Percentiles rank a stretch among this genome's conserved stretches.
Evolutionary conservation across 2,329 filamentous ascomycete species (phyloP).

Genomic region (Neofusicoccum parvum): DNA sequence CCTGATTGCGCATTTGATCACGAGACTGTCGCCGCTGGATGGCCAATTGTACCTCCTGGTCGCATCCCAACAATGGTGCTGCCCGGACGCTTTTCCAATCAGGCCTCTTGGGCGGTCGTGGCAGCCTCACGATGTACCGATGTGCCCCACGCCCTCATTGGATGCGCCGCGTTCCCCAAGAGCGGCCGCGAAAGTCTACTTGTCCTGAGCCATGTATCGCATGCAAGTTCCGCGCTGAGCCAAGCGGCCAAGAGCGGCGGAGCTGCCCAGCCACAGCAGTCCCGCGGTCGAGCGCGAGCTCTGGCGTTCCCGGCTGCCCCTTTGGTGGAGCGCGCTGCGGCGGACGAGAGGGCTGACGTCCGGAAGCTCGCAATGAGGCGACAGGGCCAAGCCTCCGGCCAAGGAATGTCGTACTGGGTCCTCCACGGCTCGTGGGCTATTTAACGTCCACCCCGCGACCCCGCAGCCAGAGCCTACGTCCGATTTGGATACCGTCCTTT

Average conservation of each 20-base stretch:
- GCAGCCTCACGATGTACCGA: not conserved
- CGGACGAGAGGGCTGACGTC: not conserved
- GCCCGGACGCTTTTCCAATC: not conserved
- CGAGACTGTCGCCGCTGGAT: not conserved
- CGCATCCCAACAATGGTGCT: not conserved
- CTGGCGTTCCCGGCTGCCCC: not conserved
- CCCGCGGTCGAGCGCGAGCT: not conserved
- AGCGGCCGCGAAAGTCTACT: not conserved
- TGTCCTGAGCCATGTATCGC: not conserved
- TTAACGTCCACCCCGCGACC: slow-evolving; percentile 14
- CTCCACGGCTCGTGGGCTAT: slow-evolving; percentile 1
- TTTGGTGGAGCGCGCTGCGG: slow-evolving; percentile 6
- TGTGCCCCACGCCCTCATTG: not conserved
- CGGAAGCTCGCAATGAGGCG: slow-evolving; percentile 6
- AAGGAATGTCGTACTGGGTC: slow-evolving; percentile 3
- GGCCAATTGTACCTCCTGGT: not conserved
- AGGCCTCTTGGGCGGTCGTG: not conserved
- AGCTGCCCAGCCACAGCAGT: slow-evolving; percentile 4
- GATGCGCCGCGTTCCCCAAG: not conserved
- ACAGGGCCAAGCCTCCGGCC: slow-evolving; percentile 7
- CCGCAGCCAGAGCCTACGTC: slow-evolving; percentile 3
- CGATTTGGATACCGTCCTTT: slow-evolving; percentile 15
- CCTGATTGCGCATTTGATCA: slow-evolving; percentile 12
- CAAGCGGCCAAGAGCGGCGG: slow-evolving; percentile 10
- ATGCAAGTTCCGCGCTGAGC: not conserved